Percentiles rank a stretch among this genome's conserved stretches.
Evolutionary conservation across 106 monocot genomes (phyloP).

Genomic region (Dendrobium nobile): DNA sequence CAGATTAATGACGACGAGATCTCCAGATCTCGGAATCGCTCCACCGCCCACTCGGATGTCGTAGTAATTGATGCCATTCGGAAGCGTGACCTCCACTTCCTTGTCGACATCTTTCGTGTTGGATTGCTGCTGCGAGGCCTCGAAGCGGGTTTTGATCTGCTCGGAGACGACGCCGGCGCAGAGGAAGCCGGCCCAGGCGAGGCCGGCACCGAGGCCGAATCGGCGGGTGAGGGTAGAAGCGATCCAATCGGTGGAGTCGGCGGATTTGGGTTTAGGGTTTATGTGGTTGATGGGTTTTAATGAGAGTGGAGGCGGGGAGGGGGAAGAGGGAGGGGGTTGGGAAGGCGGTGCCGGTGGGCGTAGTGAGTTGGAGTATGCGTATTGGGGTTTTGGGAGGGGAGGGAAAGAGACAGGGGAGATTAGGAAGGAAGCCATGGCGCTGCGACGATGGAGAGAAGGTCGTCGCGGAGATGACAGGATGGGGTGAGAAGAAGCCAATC

Average conservation of each 20-base stretch:
- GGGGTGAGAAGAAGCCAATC: neutral
- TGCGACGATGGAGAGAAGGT: neutral
- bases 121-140: conserved; percentile 59
- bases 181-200: conserved; percentile 91
- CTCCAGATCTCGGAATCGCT: conserved; percentile 43
- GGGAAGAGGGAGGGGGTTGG: neutral
- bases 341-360: conserved; percentile 2
- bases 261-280: conserved; percentile 10
- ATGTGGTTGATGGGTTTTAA: neutral
- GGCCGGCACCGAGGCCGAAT: conserved; percentile 90
- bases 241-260: conserved; percentile 86
- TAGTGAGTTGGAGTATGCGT: conserved; percentile 9
- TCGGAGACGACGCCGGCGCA: conserved; percentile 80
- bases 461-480: neutral
- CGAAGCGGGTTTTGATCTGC: conserved; percentile 87
- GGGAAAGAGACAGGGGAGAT: conserved; percentile 8
- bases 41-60: conserved; percentile 77
- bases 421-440: conserved; percentile 13
- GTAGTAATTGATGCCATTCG: conserved; percentile 85
- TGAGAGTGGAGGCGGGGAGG: neutral
- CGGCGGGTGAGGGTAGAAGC: conserved; percentile 70
- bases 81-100: conserved; percentile 59
- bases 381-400: conserved; percentile 7
- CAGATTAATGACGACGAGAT: conserved; percentile 77
- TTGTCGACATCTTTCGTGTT: conserved; percentile 68